Percentiles rank a stretch among this genome's conserved stretches.
Evolutionary conservation across 1,284 basidiomycete genomes (phyloP).

Genomic region (Puccinia horiana): DNA sequence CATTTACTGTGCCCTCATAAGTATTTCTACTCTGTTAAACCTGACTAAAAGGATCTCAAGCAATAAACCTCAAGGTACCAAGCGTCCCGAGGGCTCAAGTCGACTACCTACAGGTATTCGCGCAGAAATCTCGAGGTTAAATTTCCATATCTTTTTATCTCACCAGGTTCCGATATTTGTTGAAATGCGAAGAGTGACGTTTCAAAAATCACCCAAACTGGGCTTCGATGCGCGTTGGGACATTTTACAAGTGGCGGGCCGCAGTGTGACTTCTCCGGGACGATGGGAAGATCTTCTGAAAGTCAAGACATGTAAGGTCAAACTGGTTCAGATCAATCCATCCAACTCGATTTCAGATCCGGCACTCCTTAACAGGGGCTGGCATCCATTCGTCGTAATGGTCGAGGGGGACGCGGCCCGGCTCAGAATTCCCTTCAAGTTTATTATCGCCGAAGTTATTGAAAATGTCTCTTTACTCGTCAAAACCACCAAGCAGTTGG

Average conservation of each 20-base stretch:
- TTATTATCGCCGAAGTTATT: slow-evolving; percentile 64
- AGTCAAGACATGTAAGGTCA: slow-evolving; percentile 67
- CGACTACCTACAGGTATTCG: slow-evolving; percentile 50
- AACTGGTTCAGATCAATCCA: slow-evolving; percentile 55
- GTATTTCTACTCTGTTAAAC: slow-evolving; percentile 64
- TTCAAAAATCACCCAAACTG: slow-evolving; percentile 51
- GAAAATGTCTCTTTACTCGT: slow-evolving; percentile 60
- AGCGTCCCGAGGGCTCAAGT: neutral
- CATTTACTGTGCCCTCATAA: slow-evolving; percentile 72
- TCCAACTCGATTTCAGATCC: slow-evolving; percentile 9
- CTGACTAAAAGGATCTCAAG: slow-evolving; percentile 9
- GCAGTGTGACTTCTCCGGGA: slow-evolving; percentile 58
- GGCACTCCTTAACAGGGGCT: slow-evolving; percentile 54
- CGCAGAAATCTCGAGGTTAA: slow-evolving; percentile 51
- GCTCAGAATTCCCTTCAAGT: slow-evolving; percentile 77
- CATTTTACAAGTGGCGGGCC: slow-evolving; percentile 61
- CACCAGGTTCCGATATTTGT: slow-evolving; percentile 45
- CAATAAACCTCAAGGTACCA: slow-evolving; percentile 27
- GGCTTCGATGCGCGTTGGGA: slow-evolving; percentile 57
- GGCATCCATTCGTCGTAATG: slow-evolving; percentile 55
- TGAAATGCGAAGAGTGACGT: slow-evolving; percentile 38
- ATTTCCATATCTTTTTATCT: slow-evolving; percentile 44
- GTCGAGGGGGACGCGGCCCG: slow-evolving; percentile 70
- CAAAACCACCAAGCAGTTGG: slow-evolving; percentile 61
- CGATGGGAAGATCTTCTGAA: slow-evolving; percentile 79